Conservation (phyloP, 2,329 filamentous ascomycete species). For the Aureobasidium sp. region DNA sequence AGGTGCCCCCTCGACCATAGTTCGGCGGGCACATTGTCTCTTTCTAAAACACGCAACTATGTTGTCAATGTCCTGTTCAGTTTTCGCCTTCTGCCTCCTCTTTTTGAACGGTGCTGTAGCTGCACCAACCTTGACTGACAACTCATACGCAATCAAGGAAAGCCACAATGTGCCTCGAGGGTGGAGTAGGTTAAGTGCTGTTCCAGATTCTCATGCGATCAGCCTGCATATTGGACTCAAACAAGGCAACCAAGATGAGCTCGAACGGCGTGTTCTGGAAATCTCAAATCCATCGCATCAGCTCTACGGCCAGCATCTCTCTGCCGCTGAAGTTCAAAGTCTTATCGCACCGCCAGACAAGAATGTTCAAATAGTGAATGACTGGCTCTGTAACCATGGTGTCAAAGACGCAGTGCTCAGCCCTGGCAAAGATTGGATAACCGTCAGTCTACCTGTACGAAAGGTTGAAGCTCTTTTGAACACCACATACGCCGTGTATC, state of each 20-base stretch:
- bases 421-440: slow-evolving; percentile 50
- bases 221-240: slow-evolving; percentile 51
- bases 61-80: background rate
- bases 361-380: slow-evolving; percentile 43
- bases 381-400: slow-evolving; percentile 49
- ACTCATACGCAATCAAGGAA: background rate
- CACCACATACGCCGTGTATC: slow-evolving; percentile 42
- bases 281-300: slow-evolving; percentile 45
- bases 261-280: slow-evolving; percentile 48
- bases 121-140: background rate
- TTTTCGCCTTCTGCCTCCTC: background rate
- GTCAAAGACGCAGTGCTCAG: slow-evolving; percentile 32
- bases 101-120: background rate
- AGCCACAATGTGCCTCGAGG: background rate
- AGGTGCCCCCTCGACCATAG: background rate
- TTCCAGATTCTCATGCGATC: slow-evolving; percentile 24
- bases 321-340: slow-evolving; percentile 42
- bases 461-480: slow-evolving; percentile 47
- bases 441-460: slow-evolving; percentile 43
- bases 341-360: slow-evolving; percentile 46
- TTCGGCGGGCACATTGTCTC: background rate
- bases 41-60: background rate
- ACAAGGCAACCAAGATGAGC: slow-evolving; percentile 47
- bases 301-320: slow-evolving; percentile 48
- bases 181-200: background rate